Percentiles rank a stretch among this genome's conserved stretches.
phyloP scores from a whole-genome alignment of 2,329 filamentous ascomycete genomes.

The Cladophialophora exuberans region DNA sequence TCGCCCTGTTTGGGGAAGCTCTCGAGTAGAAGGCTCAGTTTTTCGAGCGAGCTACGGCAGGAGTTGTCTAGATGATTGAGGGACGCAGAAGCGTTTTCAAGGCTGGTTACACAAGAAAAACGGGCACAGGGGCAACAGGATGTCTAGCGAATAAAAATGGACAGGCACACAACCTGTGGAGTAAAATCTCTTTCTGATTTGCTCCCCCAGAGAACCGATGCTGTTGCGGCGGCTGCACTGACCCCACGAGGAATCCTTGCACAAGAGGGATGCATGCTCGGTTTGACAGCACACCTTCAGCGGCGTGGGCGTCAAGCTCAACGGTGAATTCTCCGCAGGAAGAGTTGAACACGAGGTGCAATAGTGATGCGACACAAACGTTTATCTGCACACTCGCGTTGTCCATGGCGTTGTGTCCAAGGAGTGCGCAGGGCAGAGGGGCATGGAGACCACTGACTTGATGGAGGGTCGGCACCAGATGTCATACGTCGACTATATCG shows the following conservation, averaged over 20 bases:
- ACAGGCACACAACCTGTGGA: background rate
- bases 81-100: background rate
- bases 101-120: background rate
- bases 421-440: background rate
- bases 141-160: background rate
- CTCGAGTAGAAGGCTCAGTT: no score
- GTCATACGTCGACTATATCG: conserved; percentile 6
- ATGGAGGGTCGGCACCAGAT: conserved; percentile 9
- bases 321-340: conserved; percentile 15
- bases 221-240: background rate
- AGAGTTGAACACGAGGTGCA: conserved; percentile 12
- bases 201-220: background rate
- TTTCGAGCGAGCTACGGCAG: background rate
- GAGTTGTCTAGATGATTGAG: background rate
- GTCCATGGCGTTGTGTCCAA: conserved; percentile 1
- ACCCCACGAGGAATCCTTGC: background rate
- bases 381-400: background rate
- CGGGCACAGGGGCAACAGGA: background rate
- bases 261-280: background rate
- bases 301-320: conserved; percentile 4
- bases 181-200: background rate
- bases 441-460: conserved; percentile 8
- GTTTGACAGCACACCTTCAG: background rate
- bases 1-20: background rate
- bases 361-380: background rate